These are phyloP conservation scores for Glycyrrhiza uralensis DNA, from an alignment of 306 rosid species.

Conservation along the genomic window DNA sequence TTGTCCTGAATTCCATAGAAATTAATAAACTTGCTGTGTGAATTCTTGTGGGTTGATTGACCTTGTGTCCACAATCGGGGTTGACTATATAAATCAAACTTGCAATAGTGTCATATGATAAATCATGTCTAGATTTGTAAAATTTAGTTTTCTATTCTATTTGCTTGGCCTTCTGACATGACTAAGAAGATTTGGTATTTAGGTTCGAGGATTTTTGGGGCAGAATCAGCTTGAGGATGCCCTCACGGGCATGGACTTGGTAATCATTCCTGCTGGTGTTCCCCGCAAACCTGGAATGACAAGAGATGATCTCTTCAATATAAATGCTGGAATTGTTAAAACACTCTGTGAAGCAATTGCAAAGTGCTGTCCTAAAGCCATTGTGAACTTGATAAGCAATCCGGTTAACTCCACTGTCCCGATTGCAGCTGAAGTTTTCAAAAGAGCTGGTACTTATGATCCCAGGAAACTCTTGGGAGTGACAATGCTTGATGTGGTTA, in stretches of 20 bases:
- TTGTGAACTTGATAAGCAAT: slow-evolving; percentile 87
- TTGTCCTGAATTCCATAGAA: neutral
- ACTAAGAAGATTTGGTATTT: slow-evolving; percentile 7
- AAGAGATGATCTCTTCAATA: slow-evolving; percentile 92
- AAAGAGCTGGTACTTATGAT: slow-evolving; percentile 79
- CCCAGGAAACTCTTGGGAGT: slow-evolving; percentile 89
- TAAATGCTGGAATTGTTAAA: slow-evolving; percentile 88
- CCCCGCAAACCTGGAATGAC: slow-evolving; percentile 99
- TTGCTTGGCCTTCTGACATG: neutral
- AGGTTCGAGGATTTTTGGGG: slow-evolving; percentile 90
- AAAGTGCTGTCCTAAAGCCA: slow-evolving; percentile 72
- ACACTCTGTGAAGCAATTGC: slow-evolving; percentile 79
- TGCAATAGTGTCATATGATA: neutral
- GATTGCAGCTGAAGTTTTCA: slow-evolving; percentile 93
- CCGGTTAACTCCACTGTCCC: slow-evolving; percentile 98
- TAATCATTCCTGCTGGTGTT: slow-evolving; percentile 87
- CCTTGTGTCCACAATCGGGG: neutral
- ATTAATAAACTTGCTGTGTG: neutral
- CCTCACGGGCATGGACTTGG: slow-evolving; percentile 81
- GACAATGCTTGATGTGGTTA: slow-evolving; percentile 87
- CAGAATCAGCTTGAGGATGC: slow-evolving; percentile 84
- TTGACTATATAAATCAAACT: neutral
- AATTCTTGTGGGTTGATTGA: neutral
- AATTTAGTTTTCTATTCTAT: neutral
- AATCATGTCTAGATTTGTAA: neutral